Evolutionary conservation across 768 basidiomycete species (phyloP), one percentile per base, ranked within the genome.

Genomic region (Mrakia frigida): DNA sequence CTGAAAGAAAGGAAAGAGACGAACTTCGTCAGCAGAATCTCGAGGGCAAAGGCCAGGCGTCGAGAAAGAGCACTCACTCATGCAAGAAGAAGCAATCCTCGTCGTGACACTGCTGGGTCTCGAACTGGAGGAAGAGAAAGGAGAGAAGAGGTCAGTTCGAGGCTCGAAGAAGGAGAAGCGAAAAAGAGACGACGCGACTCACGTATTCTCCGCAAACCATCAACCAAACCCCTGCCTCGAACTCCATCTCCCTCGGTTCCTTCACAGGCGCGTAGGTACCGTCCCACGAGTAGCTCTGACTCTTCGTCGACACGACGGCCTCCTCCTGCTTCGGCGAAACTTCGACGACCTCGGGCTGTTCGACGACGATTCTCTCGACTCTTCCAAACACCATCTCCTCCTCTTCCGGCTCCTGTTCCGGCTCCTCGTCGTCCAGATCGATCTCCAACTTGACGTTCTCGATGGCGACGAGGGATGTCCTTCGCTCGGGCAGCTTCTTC

Each of bases 381-480:
- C 65, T 68, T 35, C 65, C 65, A n/a, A 68, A 68, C 4, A 68
- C 65, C 18, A 68, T 37, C 37, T 68, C 65, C 35, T 37, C 35
- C 21, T 68, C 65, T 21, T 21, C 35, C 0, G 61, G 18, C 35
- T 37, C 35, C 21, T 68, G 39, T 21, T 21, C 35, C 0, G 61
- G 18, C 33, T 63, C 61, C 31, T 68, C 65, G 35, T 68, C 65
- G 37, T 41, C 37, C 18, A 68, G 65, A 39, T 68, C 65, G 11
- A 68, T 68, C 65, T 68, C 65, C 35, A 68, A 37, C 65, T 68
- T 68, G 65, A 68, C 65, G 25, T 35, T 68, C 35, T 68, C 65
- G 35, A 39, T 18, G 25, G 35, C 37, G 3, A 68, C 65, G 65
- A 68, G 65, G 2, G 65, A 68, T 3, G 37, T 68, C 37, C 65